Evolutionary conservation across 2,329 filamentous ascomycete genomes (phyloP), one percentile per base, ranked within the genome.

Genomic region (Pseudocercospora fuligena): DNA sequence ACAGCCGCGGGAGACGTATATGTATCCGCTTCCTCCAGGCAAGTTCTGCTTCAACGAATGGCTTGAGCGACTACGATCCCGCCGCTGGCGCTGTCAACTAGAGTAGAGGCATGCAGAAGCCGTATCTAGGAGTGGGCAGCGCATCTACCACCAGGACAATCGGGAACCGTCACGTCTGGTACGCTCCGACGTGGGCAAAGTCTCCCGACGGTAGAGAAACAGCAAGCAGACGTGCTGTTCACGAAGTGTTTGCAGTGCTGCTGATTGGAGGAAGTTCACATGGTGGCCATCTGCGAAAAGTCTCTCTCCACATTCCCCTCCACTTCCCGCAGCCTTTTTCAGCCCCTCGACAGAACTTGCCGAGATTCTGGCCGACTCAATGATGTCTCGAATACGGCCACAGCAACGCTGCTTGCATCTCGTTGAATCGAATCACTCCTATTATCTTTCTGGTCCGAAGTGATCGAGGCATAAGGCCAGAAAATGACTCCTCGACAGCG

Each of bases 161-260:
- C 53, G 53, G 54, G 54, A 36, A 58, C 21, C 29, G 29, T 58
- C 51, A 29, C 51, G 25, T 54, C 51, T 54, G 36, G 36, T 25
- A 27, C 54, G 54, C 54, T 58, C 54, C 54, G 54, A 58, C 54
- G 54, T 58, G 54, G 54, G 54, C 54, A 58, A 58, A 21, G 31
- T 21, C 8, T 58, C 54, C 54, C 54, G 54, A 58, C 53, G 53
- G 53, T 29, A 36, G 53, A 36, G 21, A 31, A 31, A 33, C 53
- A 57, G 53, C 53, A 57, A 57, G 53, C 53, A 57, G 14, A 57
- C 53, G 14, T 25, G 49, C 29, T 58, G 29, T 40, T 58, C 31
- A 40, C 51, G 11, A 54, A 25, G 25, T 54, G 21, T 54, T 36
- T 25, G 31, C 54, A 3, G 27, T 40, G 9, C 7, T 54, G 54